Conservation (phyloP, 2,329 filamentous ascomycete species). For the Pseudocercospora eumusae region DNA sequence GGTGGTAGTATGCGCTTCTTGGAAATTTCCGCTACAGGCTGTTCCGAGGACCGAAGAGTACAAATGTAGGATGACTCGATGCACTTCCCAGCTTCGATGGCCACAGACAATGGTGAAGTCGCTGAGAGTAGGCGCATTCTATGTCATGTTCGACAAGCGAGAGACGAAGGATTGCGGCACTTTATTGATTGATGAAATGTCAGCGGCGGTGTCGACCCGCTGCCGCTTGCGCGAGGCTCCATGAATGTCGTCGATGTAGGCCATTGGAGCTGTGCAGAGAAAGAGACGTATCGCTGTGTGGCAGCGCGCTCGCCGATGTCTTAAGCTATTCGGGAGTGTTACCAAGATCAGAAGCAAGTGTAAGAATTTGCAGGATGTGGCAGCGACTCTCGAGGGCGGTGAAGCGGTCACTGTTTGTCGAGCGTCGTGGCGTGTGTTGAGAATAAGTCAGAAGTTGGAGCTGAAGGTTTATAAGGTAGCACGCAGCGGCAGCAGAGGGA, state of each 20-base stretch:
- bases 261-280: too few species aligned
- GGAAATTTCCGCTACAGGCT: slow-evolving; percentile 7
- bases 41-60: slow-evolving; percentile 5
- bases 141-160: background rate
- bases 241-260: too few species aligned
- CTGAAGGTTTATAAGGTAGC: background rate
- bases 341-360: background rate
- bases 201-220: too few species aligned
- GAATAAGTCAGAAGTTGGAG: background rate
- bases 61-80: background rate
- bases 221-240: too few species aligned
- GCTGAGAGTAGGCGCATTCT: background rate
- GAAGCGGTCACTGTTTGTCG: background rate
- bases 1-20: background rate
- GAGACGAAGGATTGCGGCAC: background rate
- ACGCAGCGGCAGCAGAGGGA: background rate
- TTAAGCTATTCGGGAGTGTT: background rate
- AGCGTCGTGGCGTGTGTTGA: background rate
- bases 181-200: background rate
- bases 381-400: background rate
- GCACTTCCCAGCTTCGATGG: slow-evolving; percentile 4
- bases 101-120: slow-evolving; percentile 10
- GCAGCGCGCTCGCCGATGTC: background rate
- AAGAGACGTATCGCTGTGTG: background rate
- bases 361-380: background rate